These are phyloP conservation scores for Elongisporangium prolatum DNA, from an alignment of 352 stramenopile species.

Conservation along the genomic window DNA sequence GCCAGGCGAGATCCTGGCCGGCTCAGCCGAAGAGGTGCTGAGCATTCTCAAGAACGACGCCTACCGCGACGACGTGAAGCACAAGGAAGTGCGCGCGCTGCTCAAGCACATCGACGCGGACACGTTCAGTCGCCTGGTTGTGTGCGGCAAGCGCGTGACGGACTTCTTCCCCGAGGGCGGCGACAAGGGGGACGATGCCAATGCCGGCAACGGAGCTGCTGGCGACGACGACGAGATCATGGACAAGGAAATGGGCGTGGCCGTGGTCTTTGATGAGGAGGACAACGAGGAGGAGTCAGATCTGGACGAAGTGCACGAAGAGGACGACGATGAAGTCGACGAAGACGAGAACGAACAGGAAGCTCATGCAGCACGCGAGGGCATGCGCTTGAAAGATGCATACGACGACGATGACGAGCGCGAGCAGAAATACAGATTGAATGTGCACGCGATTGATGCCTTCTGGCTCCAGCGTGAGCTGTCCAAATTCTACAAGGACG, in stretches of 20 bases:
- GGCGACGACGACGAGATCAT: conserved; percentile 69
- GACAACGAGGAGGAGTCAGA: conserved; percentile 95
- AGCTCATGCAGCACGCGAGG: conserved; percentile 14
- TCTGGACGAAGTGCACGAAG: conserved; percentile 84
- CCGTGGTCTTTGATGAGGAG: conserved; percentile 97
- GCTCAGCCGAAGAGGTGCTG: conserved; percentile 91
- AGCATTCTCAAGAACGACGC: conserved; percentile 90
- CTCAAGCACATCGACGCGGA: conserved; percentile 75
- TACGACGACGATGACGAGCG: conserved; percentile 62
- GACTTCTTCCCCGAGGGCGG: conserved; percentile 65
- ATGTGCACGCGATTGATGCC: conserved; percentile 96
- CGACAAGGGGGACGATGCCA: conserved; percentile 21
- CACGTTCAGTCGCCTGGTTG: conserved; percentile 80
- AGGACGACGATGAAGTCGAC: conserved; percentile 55
- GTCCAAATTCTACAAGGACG: conserved; percentile 95
- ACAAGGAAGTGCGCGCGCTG: conserved; percentile 80
- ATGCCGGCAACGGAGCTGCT: conserved; percentile 20
- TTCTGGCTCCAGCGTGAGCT: conserved; percentile 98
- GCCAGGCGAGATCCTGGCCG: conserved; percentile 87
- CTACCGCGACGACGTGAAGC: conserved; percentile 82
- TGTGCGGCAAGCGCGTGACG: conserved; percentile 81
- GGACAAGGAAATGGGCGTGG: conserved; percentile 98
- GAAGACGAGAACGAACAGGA: conserved; percentile 47
- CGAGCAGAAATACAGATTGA: conserved; percentile 77
- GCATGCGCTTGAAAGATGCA: conserved; percentile 73